Percentiles rank a stretch among this genome's conserved stretches.
Evolutionary conservation across 345 rosid genomes (phyloP).

Genomic region (Conringia planisiliqua): DNA sequence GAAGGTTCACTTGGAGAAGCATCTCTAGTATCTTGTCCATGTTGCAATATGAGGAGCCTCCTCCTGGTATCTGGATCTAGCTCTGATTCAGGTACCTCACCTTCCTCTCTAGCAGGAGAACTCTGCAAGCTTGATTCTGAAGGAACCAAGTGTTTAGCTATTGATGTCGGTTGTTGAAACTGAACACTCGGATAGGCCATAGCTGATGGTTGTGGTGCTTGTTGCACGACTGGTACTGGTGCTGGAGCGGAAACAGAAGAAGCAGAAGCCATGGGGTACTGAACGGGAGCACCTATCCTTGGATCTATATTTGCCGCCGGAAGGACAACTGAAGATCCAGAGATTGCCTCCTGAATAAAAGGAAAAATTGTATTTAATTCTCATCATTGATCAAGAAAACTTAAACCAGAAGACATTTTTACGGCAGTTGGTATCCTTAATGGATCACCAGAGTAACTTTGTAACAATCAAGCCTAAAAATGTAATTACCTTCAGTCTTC

Average conservation of each 20-base stretch:
- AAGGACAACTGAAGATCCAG: slow-evolving; percentile 58
- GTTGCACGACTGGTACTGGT: slow-evolving; percentile 31
- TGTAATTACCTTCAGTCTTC: slow-evolving; percentile 66
- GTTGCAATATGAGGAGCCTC: slow-evolving; percentile 95
- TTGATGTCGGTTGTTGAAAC: slow-evolving; percentile 50
- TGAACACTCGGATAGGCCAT: slow-evolving; percentile 51
- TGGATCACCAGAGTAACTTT: slow-evolving; percentile 9
- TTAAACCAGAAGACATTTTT: background rate
- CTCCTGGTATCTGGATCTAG: slow-evolving; percentile 96
- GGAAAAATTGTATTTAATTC: background rate
- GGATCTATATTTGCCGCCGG: slow-evolving; percentile 57
- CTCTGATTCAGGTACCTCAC: slow-evolving; percentile 98
- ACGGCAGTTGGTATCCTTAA: background rate
- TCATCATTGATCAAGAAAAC: background rate
- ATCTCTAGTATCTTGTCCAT: slow-evolving; percentile 92
- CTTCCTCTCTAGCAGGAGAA: slow-evolving; percentile 99
- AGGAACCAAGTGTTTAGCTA: slow-evolving; percentile 58
- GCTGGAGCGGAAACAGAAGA: slow-evolving; percentile 57
- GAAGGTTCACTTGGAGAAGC: slow-evolving; percentile 58
- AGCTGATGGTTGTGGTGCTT: slow-evolving; percentile 46
- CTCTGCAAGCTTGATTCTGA: slow-evolving; percentile 72
- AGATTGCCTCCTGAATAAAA: slow-evolving; percentile 68
- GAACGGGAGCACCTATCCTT: slow-evolving; percentile 55
- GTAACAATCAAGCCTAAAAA: background rate
- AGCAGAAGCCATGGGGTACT: slow-evolving; percentile 49